A percentile compares a stretch with the other conserved stretches of the same genome.
These are phyloP conservation scores for Fomitopsis pinicola DNA, from an alignment of 1,284 basidiomycete species.

Conservation along the genomic window DNA sequence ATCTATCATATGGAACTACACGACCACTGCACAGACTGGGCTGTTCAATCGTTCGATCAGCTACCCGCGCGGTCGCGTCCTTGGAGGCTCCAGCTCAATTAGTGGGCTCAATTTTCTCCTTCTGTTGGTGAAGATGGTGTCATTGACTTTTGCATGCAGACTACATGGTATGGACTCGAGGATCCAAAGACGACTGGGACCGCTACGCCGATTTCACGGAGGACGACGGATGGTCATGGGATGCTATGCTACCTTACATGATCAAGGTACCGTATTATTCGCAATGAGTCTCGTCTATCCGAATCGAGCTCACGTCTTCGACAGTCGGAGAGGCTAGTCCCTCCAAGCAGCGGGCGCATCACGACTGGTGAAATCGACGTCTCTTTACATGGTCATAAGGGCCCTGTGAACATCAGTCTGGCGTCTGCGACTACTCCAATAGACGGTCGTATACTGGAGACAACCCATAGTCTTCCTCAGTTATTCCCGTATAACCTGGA, in stretches of 20 bases:
- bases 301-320: not conserved
- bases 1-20: conserved; percentile 20
- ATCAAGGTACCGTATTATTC: conserved; percentile 9
- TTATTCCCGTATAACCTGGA: conserved; percentile 38
- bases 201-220: conserved; percentile 25
- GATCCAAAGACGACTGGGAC: conserved; percentile 31
- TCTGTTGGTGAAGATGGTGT: not conserved
- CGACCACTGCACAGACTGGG: conserved; percentile 17
- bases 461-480: conserved; percentile 23
- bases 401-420: conserved; percentile 30
- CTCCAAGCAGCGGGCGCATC: conserved; percentile 8
- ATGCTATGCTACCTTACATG: conserved; percentile 18
- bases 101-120: conserved; percentile 11
- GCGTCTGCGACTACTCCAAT: conserved; percentile 27
- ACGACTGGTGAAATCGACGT: conserved; percentile 8
- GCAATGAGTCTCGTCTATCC: not conserved
- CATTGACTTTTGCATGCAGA: conserved; percentile 24
- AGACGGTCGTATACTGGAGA: conserved; percentile 29
- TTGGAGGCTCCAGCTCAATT: conserved; percentile 24
- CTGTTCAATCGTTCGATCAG: conserved; percentile 21
- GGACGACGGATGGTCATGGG: conserved; percentile 29
- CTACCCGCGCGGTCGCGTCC: conserved; percentile 21
- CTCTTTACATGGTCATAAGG: conserved; percentile 16
- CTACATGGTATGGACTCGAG: conserved; percentile 37
- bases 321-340: conserved; percentile 6